Conservation (phyloP, 106 monocot genomes). For the Posidonia australis region DNA sequence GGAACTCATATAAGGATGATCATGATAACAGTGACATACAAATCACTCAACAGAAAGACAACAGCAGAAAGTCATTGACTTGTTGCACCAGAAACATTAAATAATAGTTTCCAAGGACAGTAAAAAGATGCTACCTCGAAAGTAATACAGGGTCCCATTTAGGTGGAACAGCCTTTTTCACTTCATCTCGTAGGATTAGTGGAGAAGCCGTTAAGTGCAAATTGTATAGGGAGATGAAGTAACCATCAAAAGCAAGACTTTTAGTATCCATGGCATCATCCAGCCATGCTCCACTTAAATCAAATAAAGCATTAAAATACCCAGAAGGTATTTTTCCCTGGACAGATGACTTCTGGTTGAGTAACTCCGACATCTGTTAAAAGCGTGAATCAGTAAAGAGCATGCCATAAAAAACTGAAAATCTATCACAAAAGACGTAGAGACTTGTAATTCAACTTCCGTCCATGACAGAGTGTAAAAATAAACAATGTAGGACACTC, state of each 20-base stretch:
- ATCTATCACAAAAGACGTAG: background rate
- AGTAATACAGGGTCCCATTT: slow-evolving; percentile 75
- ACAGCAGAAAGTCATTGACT: no score
- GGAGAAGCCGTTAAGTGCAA: slow-evolving; percentile 71
- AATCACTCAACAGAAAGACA: no score
- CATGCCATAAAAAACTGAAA: background rate
- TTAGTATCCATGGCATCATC: slow-evolving; percentile 68
- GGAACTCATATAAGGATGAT: no score
- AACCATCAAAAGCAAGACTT: slow-evolving; percentile 78
- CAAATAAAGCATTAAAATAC: slow-evolving; percentile 87
- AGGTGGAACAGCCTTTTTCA: slow-evolving; percentile 73
- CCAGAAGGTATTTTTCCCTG: slow-evolving; percentile 94
- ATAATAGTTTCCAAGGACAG: background rate
- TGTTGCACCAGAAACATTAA: no score
- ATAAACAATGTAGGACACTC: background rate
- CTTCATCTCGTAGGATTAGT: slow-evolving; percentile 59
- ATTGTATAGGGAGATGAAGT: slow-evolving; percentile 83
- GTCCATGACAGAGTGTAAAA: background rate
- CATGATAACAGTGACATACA: no score
- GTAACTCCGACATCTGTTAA: slow-evolving; percentile 78
- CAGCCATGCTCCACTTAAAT: slow-evolving; percentile 70
- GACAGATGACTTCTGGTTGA: slow-evolving; percentile 74
- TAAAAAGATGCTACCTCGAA: slow-evolving; percentile 35
- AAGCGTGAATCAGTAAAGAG: background rate
- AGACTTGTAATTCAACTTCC: no score